These are phyloP conservation scores for Symbiodinium natans DNA, from an alignment of 73 alveolate species.

Conservation along the genomic window DNA sequence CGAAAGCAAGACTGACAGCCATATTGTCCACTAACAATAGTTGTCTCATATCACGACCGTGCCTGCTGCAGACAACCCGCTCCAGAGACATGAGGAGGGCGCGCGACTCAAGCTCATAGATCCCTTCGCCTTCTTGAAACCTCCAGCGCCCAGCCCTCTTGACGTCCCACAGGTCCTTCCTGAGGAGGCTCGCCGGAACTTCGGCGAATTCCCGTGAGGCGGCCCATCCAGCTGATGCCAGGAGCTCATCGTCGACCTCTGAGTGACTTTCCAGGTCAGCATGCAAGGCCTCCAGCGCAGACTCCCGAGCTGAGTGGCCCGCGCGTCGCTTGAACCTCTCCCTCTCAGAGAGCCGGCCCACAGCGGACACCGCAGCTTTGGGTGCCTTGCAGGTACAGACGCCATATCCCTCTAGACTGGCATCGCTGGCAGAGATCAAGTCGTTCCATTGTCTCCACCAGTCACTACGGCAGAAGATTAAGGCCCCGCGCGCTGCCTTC, in stretches of 20 bases:
- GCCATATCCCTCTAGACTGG: conserved; percentile 25
- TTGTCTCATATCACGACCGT: conserved; percentile 13
- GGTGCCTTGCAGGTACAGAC: neutral
- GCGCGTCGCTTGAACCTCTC: neutral
- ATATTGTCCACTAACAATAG: conserved; percentile 16
- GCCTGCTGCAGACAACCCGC: neutral
- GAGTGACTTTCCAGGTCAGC: no score
- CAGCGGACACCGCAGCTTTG: neutral
- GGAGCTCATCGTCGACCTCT: no score
- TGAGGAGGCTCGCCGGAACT: neutral
- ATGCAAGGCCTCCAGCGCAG: neutral
- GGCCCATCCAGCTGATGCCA: conserved; percentile 10
- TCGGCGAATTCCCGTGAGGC: neutral
- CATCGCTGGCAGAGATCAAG: neutral
- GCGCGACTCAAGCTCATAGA: conserved; percentile 6
- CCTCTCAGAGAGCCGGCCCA: neutral
- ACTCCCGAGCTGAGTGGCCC: conserved; percentile 7
- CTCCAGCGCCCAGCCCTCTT: neutral
- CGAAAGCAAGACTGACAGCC: conserved; percentile 11
- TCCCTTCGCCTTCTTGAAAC: neutral
- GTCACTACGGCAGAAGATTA: neutral
- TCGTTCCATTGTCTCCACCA: conserved; percentile 26
- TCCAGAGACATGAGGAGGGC: conserved; percentile 17
- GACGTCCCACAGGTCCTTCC: neutral
- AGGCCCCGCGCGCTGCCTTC: neutral